Evolutionary conservation across 768 basidiomycete genomes (phyloP).

Genomic region (Cyclocybe cylindracea): DNA sequence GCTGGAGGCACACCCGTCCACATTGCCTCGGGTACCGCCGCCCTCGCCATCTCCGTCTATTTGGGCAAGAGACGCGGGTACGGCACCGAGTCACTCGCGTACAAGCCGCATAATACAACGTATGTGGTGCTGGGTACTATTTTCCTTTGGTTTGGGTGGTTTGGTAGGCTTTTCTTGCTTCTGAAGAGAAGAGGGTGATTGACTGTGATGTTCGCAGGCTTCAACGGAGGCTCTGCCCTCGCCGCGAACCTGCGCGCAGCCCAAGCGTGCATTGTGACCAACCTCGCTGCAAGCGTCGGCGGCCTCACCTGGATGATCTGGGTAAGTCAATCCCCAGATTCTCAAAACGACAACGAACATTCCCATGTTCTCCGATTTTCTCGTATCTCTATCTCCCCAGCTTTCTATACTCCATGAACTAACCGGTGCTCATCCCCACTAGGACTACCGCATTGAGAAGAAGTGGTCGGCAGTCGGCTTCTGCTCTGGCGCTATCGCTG

Average conservation of each 20-base stretch:
- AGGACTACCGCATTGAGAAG: constrained; percentile 90
- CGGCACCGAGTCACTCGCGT: constrained; percentile 85
- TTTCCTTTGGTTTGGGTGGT: constrained; percentile 93
- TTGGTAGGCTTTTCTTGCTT: constrained; percentile 34
- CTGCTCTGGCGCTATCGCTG: constrained; percentile 93
- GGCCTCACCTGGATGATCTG: constrained; percentile 89
- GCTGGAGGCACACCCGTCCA: constrained; percentile 96
- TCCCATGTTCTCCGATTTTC: neutral
- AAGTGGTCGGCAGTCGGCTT: constrained; percentile 96
- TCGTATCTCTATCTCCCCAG: neutral
- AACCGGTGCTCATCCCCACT: neutral
- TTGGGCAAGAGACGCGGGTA: constrained; percentile 88
- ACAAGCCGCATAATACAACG: constrained; percentile 90
- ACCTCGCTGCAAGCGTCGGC: constrained; percentile 81
- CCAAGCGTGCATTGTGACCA: constrained; percentile 87
- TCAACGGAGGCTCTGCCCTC: constrained; percentile 89
- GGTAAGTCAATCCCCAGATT: constrained; percentile 37
- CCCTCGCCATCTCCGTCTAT: constrained; percentile 87
- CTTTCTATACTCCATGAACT: neutral
- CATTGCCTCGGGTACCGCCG: constrained; percentile 88
- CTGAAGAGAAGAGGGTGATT: neutral
- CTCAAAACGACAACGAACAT: too few relatives aligned
- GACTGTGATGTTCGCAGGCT: constrained; percentile 33
- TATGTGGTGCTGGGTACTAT: constrained; percentile 89
- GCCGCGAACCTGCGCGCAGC: constrained; percentile 82